phyloP scores from a whole-genome alignment of 495 filamentous ascomycete genomes.

The Aspergillus diversus region DNA sequence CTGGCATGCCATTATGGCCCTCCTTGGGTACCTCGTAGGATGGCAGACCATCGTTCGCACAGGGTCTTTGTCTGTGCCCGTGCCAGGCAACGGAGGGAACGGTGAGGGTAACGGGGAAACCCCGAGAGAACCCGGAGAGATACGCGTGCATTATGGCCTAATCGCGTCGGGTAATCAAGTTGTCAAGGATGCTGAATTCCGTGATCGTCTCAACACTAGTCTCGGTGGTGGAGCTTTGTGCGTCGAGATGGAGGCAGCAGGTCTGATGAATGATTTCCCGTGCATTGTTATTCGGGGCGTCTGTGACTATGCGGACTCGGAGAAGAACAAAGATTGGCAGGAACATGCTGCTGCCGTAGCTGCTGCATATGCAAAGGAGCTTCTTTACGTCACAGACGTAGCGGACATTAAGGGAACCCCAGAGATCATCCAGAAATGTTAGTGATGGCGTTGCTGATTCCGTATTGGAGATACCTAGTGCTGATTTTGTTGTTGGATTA shows the following conservation, averaged over 20 bases:
- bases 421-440: conserved; percentile 1
- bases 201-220: conserved; percentile 23
- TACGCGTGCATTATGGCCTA: conserved; percentile 34
- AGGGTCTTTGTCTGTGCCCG: background rate
- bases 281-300: conserved; percentile 39
- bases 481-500: background rate
- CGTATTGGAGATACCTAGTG: conserved; percentile 2
- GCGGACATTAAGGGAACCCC: background rate
- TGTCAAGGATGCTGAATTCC: conserved; percentile 30
- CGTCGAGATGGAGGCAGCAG: conserved; percentile 18
- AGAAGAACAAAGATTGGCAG: conserved; percentile 40
- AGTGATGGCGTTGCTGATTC: background rate
- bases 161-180: conserved; percentile 39
- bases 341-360: conserved; percentile 33
- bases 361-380: conserved; percentile 21
- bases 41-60: background rate
- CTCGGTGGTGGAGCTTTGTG: conserved; percentile 1
- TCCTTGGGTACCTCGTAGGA: background rate
- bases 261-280: conserved; percentile 31
- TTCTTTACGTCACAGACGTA: conserved; percentile 10
- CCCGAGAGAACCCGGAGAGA: conserved; percentile 3
- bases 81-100: background rate
- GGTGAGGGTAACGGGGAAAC: background rate
- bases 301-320: conserved; percentile 36
- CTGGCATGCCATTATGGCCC: background rate